A percentile compares a stretch with the other conserved stretches of the same genome.
These are phyloP conservation scores for Boletus sp. DNA, from an alignment of 1,284 basidiomycete species.

Conservation along the genomic window DNA sequence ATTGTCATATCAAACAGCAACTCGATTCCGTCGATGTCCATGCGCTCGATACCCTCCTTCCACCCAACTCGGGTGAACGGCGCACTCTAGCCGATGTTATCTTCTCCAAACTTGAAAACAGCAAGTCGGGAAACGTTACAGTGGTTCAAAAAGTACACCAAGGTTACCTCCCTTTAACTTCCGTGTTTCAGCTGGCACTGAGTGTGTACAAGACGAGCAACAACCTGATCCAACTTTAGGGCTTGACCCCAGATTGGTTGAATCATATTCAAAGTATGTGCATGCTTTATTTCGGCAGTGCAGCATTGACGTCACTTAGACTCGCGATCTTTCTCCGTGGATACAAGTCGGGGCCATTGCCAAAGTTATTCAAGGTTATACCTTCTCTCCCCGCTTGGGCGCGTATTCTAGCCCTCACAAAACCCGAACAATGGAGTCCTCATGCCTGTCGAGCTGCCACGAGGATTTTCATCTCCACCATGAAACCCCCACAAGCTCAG, in stretches of 20 bases:
- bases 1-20: constrained; percentile 51
- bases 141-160: constrained; percentile 56
- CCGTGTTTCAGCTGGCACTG: not conserved
- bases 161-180: constrained; percentile 36
- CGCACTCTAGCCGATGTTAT: constrained; percentile 94
- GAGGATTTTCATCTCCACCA: constrained; percentile 92
- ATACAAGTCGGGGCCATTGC: constrained; percentile 94
- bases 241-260: constrained; percentile 93
- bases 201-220: constrained; percentile 45
- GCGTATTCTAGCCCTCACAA: constrained; percentile 89
- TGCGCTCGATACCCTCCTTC: constrained; percentile 77
- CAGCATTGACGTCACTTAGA: constrained; percentile 33
- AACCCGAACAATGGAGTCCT: constrained; percentile 91
- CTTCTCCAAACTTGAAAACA: constrained; percentile 82
- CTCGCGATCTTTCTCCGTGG: constrained; percentile 83
- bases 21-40: constrained; percentile 86
- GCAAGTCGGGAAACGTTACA: constrained; percentile 47
- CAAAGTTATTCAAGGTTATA: constrained; percentile 98
- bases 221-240: constrained; percentile 86
- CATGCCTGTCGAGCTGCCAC: constrained; percentile 95
- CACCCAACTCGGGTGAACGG: constrained; percentile 66
- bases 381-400: constrained; percentile 97
- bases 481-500: constrained; percentile 95
- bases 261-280: constrained; percentile 87
- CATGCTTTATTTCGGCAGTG: not conserved